Conservation (phyloP, 179 eudicot species). For the Camellia oleifera region DNA sequence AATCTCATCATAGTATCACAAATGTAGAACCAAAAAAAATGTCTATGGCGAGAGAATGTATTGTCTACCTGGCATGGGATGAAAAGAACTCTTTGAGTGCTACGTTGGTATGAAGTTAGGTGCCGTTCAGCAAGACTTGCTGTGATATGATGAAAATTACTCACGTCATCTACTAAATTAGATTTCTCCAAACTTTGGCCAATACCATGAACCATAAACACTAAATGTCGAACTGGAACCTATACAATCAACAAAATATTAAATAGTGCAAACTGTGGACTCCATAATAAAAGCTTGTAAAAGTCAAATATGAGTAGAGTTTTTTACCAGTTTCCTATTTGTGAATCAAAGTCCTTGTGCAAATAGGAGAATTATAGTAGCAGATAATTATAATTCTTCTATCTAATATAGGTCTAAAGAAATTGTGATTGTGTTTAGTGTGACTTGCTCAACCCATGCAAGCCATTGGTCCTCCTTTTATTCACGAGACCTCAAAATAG, state of each 20-base stretch:
- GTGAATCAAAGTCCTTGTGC: no score
- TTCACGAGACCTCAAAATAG: no score
- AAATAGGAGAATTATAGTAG: no score
- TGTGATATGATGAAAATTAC: slow-evolving; percentile 70
- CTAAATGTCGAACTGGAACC: slow-evolving; percentile 97
- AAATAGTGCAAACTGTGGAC: neutral
- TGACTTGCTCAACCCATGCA: no score
- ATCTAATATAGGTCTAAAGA: no score
- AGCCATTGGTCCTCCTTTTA: no score
- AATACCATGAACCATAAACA: slow-evolving; percentile 99
- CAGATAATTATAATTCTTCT: no score
- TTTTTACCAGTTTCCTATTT: no score
- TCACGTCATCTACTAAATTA: slow-evolving; percentile 91
- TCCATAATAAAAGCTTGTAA: neutral
- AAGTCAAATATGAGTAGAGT: neutral
- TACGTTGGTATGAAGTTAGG: slow-evolving; percentile 76
- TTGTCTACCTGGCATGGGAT: slow-evolving; percentile 90
- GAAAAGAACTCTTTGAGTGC: slow-evolving; percentile 79
- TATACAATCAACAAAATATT: slow-evolving; percentile 18
- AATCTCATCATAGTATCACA: neutral
- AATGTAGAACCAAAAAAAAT: neutral
- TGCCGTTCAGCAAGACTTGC: slow-evolving; percentile 83
- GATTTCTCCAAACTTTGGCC: slow-evolving; percentile 99
- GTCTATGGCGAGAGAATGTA: neutral
- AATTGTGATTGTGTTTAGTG: no score